phyloP scores from a whole-genome alignment of 768 basidiomycete genomes.

The Phallus indusiatus region DNA sequence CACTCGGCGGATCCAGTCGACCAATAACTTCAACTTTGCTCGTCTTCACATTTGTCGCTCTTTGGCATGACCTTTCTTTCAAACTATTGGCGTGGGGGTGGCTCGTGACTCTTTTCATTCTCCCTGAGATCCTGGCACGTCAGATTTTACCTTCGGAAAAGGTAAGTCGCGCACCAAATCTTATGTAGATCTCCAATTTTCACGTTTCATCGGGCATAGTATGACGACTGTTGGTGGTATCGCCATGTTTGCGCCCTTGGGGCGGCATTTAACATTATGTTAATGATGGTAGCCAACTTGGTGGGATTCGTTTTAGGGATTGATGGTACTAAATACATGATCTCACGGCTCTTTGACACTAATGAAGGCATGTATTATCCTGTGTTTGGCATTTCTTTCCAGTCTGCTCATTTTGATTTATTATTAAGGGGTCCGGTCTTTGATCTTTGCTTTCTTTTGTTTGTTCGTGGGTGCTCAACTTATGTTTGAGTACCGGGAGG shows the following conservation, averaged over 20 bases:
- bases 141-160: constrained; percentile 51
- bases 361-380: constrained; percentile 41
- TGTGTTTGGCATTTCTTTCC: constrained; percentile 1
- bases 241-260: constrained; percentile 78
- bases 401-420: neutral
- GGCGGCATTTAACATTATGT: constrained; percentile 71
- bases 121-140: constrained; percentile 69
- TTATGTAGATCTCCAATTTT: neutral
- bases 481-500: constrained; percentile 94
- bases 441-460: constrained; percentile 46
- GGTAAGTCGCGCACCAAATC: constrained; percentile 31
- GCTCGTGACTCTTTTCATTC: constrained; percentile 83
- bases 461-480: constrained; percentile 79
- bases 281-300: constrained; percentile 90
- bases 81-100: constrained; percentile 91
- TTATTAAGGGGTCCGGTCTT: constrained; percentile 56
- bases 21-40: constrained; percentile 56
- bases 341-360: constrained; percentile 51
- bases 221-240: constrained; percentile 63
- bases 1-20: constrained; percentile 66
- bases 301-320: constrained; percentile 90
- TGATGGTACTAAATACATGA: constrained; percentile 67
- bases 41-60: constrained; percentile 91
- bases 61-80: constrained; percentile 95
- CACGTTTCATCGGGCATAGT: constrained; percentile 35